Conservation (phyloP, 495 filamentous ascomycete species). For the Neurospora pannonica region DNA sequence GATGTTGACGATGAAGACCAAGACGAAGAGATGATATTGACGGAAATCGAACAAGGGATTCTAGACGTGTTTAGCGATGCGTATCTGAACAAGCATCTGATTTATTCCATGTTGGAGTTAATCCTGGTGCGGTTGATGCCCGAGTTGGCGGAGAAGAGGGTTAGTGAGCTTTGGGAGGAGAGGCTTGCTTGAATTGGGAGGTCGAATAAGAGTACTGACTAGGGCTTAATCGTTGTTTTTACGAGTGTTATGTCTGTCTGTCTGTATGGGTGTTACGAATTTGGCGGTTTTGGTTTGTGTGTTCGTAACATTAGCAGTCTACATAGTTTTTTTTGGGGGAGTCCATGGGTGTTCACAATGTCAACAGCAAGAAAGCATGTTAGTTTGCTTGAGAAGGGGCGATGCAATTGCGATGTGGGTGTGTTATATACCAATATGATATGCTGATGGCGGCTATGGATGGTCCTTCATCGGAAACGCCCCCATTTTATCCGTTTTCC, state of each 20-base stretch:
- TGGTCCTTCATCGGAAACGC: conserved; percentile 6
- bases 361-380: background rate
- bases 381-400: background rate
- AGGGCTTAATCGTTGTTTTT: background rate
- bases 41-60: conserved; percentile 43
- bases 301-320: background rate
- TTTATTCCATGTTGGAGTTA: conserved; percentile 70
- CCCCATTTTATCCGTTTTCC: conserved; percentile 1
- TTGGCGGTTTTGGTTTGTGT: background rate
- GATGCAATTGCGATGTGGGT: background rate
- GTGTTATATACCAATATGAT: background rate
- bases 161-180: conserved; percentile 63
- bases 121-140: conserved; percentile 71
- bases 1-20: conserved; percentile 3
- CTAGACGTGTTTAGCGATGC: conserved; percentile 69
- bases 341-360: background rate
- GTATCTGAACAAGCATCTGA: conserved; percentile 84
- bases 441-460: background rate
- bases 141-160: conserved; percentile 67
- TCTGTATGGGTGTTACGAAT: background rate
- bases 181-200: conserved; percentile 42
- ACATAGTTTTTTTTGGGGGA: background rate
- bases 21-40: conserved; percentile 28
- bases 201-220: background rate
- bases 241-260: background rate